Evolutionary conservation across 139 green algal species (phyloP).

Genomic region (Ettlia oleoabundans): DNA sequence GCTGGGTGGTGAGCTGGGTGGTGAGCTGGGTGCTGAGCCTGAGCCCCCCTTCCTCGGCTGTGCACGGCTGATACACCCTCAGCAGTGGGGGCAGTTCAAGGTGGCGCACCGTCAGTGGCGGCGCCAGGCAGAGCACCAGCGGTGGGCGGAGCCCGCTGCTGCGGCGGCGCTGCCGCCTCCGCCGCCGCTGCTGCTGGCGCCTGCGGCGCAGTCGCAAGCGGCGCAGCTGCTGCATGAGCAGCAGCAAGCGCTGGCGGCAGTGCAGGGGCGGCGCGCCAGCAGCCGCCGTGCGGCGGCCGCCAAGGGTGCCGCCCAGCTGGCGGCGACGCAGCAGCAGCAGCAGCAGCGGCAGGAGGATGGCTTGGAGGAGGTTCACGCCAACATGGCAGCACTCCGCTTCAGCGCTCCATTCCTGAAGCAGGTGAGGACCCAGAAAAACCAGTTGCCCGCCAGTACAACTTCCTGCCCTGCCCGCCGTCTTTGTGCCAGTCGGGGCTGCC

Average conservation of each 20-base stretch:
- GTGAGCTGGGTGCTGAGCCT: background rate
- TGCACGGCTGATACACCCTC: background rate
- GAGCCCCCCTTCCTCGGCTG: background rate
- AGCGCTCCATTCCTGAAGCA: background rate
- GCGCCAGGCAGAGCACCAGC: background rate
- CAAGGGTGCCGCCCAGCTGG: background rate
- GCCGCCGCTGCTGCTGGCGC: background rate
- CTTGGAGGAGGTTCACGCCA: background rate
- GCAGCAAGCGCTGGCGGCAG: background rate
- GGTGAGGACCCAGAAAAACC: background rate
- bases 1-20: too few species aligned
- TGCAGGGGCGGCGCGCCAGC: background rate
- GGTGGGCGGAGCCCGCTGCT: background rate
- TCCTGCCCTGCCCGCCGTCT: too few species aligned
- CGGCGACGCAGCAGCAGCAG: background rate
- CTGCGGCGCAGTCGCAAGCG: background rate
- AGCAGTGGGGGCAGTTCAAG: background rate
- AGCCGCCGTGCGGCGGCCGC: background rate
- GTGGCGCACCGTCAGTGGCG: background rate
- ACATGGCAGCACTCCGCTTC: conserved; percentile 12
- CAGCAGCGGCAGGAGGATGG: background rate
- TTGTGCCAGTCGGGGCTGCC: too few species aligned
- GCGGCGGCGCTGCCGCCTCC: background rate
- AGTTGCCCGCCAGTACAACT: too few species aligned
- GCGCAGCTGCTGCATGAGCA: background rate